A percentile compares a stretch with the other conserved stretches of the same genome.
phyloP scores from a whole-genome alignment of 768 basidiomycete genomes.

The Boletus reticulatus region DNA sequence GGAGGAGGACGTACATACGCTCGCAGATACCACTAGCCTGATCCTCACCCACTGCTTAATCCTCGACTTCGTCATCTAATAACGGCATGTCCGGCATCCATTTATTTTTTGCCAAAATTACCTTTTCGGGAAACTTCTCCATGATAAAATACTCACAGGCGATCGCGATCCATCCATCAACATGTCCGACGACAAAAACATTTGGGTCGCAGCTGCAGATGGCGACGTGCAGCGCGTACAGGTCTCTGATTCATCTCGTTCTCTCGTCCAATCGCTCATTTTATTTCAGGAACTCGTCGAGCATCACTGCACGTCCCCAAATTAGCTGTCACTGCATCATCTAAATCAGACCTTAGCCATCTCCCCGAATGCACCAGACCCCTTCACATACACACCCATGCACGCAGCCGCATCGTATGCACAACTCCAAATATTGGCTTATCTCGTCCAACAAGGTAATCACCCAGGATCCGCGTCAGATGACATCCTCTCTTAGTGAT shows the following conservation, averaged over 20 bases:
- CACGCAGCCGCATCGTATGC: slow-evolving; percentile 95
- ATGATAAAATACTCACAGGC: slow-evolving; percentile 9
- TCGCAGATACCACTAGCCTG: too few relatives aligned
- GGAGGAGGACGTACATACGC: too few relatives aligned
- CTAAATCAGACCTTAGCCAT: slow-evolving; percentile 44
- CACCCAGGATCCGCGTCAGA: slow-evolving; percentile 1
- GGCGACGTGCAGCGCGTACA: slow-evolving; percentile 78
- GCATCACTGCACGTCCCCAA: slow-evolving; percentile 45
- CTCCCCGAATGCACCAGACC: slow-evolving; percentile 71
- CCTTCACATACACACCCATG: slow-evolving; percentile 82
- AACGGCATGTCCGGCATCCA: slow-evolving; percentile 13
- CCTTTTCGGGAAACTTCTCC: slow-evolving; percentile 24
- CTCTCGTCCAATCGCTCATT: slow-evolving; percentile 1
- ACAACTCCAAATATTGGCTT: slow-evolving; percentile 71
- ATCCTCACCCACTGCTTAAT: not conserved
- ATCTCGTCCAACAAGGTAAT: slow-evolving; percentile 70
- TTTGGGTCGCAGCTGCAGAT: slow-evolving; percentile 93
- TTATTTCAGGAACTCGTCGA: slow-evolving; percentile 56
- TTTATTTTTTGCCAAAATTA: slow-evolving; percentile 18
- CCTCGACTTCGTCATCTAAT: slow-evolving; percentile 3
- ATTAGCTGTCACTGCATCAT: slow-evolving; percentile 18
- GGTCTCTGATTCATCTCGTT: slow-evolving; percentile 40
- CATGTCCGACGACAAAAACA: slow-evolving; percentile 52
- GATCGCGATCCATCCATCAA: slow-evolving; percentile 15
- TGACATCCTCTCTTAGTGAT: not conserved